phyloP scores from a whole-genome alignment of 2,329 filamentous ascomycete species.

The Remersonia thermophila region DNA sequence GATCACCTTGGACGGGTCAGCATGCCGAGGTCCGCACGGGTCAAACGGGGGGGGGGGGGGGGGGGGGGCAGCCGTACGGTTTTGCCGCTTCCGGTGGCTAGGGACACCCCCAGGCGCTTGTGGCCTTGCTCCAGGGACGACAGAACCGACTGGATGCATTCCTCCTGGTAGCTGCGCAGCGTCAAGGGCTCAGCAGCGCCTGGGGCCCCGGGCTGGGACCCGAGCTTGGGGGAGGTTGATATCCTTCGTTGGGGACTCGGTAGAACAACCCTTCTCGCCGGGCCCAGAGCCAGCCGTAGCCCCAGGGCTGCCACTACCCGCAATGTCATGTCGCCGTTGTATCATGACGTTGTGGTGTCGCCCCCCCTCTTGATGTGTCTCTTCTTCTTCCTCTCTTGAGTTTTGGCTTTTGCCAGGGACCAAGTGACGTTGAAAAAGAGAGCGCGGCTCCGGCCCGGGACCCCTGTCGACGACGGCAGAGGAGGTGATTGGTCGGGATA shows the following conservation, averaged over 20 bases:
- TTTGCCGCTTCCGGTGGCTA: slow-evolving; percentile 83
- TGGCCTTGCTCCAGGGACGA: slow-evolving; percentile 56
- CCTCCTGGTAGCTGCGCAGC: slow-evolving; percentile 69
- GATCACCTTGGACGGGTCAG: slow-evolving; percentile 41
- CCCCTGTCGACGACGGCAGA: not conserved
- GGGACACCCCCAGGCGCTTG: slow-evolving; percentile 68
- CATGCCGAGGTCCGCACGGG: too few species aligned
- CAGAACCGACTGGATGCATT: slow-evolving; percentile 77
- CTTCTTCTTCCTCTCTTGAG: not conserved
- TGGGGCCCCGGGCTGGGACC: not conserved
- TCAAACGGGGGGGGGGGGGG: too few species aligned
- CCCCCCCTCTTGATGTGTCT: not conserved
- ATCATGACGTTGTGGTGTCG: not conserved
- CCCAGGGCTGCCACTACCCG: slow-evolving; percentile 1
- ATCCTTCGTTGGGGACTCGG: slow-evolving; percentile 1
- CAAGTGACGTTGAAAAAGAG: slow-evolving; percentile 2
- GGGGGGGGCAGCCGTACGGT: slow-evolving; percentile 42
- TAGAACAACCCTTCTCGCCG: not conserved
- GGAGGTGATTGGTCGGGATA: too few species aligned
- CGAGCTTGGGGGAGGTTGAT: slow-evolving; percentile 1
- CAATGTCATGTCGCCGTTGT: slow-evolving; percentile 1
- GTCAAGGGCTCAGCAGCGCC: slow-evolving; percentile 1
- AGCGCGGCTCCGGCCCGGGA: not conserved
- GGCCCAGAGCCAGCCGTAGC: not conserved
- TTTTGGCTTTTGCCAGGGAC: not conserved